Base-by-base conservation (phyloP, 1,284 basidiomycete species). In the Butyriboletus pseudospeciosus region DNA sequence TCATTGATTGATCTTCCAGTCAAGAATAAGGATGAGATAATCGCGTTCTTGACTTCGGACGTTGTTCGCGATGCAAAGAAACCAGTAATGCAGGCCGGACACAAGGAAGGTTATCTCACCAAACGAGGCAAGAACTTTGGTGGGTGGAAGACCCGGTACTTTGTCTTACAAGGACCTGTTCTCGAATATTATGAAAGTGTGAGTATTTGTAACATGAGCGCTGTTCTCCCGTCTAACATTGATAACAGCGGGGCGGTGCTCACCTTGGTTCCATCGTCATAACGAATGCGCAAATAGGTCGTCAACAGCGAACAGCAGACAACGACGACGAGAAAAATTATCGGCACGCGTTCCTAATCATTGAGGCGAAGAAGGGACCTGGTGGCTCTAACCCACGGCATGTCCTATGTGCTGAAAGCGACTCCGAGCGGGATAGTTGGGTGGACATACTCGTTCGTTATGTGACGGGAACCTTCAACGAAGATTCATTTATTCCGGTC, bases 91-190 rank as follows among this genome's bases (percentile, higher is more conserved):
- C 86, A 91, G 67, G 81, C 80, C 5, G 90, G 84, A n/a, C 87
- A 90, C 76, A 97, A 94, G 73, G 94, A 94, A 73, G 96, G 96
- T 23, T 98, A 96, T 72, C 77, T 98, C 45, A 98, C 96, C 30
- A 98, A 98, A 74, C 84, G 94, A 61, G 95, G 95, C 23, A 94
- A 97, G 75, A 97, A 94, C 67, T 95, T 98, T 71, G 94, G 94
- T 50, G 92, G 90, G 2, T 97, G 94, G 94, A 95, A 95, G 69
- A 94, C 93, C 34, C 81, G 96, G 43, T 98, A 88, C 72, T 98
- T 98, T 66, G 89, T 97, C 9, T 77, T 98, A 44, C 84, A 93
- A 72, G 87, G 94, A 10, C 83, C 92, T 7, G 78, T 88, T 1
- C 79, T 98, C 57, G 92, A 96, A 69, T 98, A 98, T 72, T 98